Evolutionary conservation across 176 grass and related monocot species (phyloP).

Genomic region (Tillandsia leiboldiana): DNA sequence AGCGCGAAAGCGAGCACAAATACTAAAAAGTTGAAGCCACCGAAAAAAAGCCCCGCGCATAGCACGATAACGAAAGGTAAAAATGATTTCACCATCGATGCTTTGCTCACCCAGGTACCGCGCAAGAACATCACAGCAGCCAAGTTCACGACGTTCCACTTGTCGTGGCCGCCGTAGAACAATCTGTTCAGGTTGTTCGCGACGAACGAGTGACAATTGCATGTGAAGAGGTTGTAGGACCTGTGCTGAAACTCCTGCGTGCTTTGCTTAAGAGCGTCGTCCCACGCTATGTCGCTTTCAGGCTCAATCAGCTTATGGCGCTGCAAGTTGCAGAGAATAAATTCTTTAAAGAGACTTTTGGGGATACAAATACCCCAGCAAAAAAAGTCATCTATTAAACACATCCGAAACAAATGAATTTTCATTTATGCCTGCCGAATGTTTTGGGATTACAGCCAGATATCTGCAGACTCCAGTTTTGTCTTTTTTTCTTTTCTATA

Average conservation of each 20-base stretch:
- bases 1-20: conserved; percentile 33
- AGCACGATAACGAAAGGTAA: conserved; percentile 42
- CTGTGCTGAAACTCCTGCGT: conserved; percentile 78
- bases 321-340: conserved; percentile 25
- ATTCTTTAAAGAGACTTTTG: no score
- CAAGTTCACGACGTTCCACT: conserved; percentile 83
- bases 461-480: no score
- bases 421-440: no score
- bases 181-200: conserved; percentile 74
- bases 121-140: conserved; percentile 54
- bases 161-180: conserved; percentile 44
- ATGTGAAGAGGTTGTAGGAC: conserved; percentile 83
- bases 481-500: no score
- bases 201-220: conserved; percentile 96
- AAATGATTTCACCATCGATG: conserved; percentile 40
- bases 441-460: no score
- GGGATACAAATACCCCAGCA: no score
- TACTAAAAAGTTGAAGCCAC: conserved; percentile 37
- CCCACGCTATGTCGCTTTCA: conserved; percentile 45
- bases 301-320: conserved; percentile 52
- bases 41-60: conserved; percentile 33
- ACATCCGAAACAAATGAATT: no score
- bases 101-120: conserved; percentile 52
- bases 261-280: conserved; percentile 49
- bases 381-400: no score